Evolutionary conservation across 352 stramenopile genomes (phyloP).

Genomic region (Phytopythium ostracodes): DNA sequence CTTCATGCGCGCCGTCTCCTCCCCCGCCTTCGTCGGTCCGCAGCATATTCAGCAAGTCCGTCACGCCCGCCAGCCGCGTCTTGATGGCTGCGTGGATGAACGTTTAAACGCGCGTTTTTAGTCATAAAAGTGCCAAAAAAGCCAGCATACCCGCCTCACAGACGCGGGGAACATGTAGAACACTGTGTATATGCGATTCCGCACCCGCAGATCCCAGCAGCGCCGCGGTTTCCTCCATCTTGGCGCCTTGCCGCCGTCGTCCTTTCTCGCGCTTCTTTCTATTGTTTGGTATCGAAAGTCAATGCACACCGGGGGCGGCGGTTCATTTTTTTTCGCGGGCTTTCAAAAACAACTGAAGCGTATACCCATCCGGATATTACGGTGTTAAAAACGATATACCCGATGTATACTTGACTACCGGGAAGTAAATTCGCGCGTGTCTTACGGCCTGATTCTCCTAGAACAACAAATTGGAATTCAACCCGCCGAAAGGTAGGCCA

Average conservation of each 20-base stretch:
- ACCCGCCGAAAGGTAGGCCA: too few relatives aligned
- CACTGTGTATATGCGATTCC: neutral
- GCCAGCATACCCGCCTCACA: neutral
- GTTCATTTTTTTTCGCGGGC: conserved; percentile 5
- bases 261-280: neutral
- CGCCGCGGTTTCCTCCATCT: conserved; percentile 50
- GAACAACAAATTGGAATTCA: too few relatives aligned
- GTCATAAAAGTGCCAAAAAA: neutral
- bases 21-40: conserved; percentile 15
- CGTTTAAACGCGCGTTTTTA: neutral
- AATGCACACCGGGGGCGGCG: too few relatives aligned
- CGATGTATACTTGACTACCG: neutral
- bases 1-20: conserved; percentile 27
- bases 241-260: neutral
- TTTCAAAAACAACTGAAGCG: conserved; percentile 6
- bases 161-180: neutral
- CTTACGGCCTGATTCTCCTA: too few relatives aligned
- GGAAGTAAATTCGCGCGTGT: too few relatives aligned
- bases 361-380: neutral
- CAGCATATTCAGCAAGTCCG: conserved; percentile 44
- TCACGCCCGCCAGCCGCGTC: conserved; percentile 70
- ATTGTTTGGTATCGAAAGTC: neutral
- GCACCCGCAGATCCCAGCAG: conserved; percentile 59
- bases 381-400: neutral
- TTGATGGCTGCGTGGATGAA: conserved; percentile 78